A percentile compares a stretch with the other conserved stretches of the same genome.
These are phyloP conservation scores for Avicennia marina DNA, from an alignment of 257 asterid species.

Conservation along the genomic window DNA sequence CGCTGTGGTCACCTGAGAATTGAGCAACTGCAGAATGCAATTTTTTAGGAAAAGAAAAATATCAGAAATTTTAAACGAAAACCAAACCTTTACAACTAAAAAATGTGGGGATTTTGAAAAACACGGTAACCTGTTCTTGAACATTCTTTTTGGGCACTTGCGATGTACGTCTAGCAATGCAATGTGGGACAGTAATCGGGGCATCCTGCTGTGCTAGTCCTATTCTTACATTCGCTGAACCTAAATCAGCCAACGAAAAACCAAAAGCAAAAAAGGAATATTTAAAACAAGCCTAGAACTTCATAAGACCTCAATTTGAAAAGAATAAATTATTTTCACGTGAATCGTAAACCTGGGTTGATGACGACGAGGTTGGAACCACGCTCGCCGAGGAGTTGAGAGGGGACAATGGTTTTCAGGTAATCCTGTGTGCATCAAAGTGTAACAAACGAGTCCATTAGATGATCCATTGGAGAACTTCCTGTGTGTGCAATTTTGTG, in stretches of 20 bases:
- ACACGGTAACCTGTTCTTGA: constrained; percentile 64
- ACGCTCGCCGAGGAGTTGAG: constrained; percentile 86
- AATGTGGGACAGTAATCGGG: constrained; percentile 74
- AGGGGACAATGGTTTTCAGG: constrained; percentile 72
- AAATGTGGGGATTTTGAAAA: background rate
- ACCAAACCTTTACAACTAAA: background rate
- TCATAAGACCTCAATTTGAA: background rate
- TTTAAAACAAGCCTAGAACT: constrained; percentile 3
- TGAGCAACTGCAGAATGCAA: constrained; percentile 55
- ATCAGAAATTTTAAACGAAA: background rate
- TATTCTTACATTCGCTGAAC: constrained; percentile 78
- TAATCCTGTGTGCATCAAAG: constrained; percentile 52
- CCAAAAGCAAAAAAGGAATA: background rate
- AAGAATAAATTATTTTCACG: background rate
- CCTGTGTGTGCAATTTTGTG: constrained; percentile 15
- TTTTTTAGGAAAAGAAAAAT: background rate
- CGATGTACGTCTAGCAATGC: constrained; percentile 78
- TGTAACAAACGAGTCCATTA: background rate
- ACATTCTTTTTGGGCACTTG: constrained; percentile 67
- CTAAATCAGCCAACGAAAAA: constrained; percentile 23
- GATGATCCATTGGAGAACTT: constrained; percentile 1
- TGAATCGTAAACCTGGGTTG: constrained; percentile 66
- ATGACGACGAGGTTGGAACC: constrained; percentile 94
- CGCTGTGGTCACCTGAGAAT: constrained; percentile 86
- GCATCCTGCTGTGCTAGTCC: constrained; percentile 83